These are phyloP conservation scores for Boehmeria nivea DNA, from an alignment of 306 rosid species.

Conservation along the genomic window DNA sequence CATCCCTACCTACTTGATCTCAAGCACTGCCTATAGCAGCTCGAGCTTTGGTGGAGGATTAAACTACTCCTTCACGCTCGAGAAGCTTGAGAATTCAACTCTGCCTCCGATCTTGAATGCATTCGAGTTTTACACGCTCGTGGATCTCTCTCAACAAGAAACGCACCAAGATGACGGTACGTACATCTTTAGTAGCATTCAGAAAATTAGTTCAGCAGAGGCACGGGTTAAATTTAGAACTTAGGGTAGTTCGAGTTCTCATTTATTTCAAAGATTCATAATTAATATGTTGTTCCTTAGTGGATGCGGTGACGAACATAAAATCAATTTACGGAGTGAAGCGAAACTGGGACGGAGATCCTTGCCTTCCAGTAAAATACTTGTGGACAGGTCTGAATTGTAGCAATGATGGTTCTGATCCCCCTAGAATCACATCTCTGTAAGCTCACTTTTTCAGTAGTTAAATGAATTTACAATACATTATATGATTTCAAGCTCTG, in stretches of 20 bases:
- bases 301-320: conserved; percentile 33
- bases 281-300: conserved; percentile 9
- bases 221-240: too few species aligned
- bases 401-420: conserved; percentile 12
- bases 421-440: conserved; percentile 11
- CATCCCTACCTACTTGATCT: too few species aligned
- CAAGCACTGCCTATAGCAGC: too few species aligned
- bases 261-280: neutral
- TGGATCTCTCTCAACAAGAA: conserved; percentile 9
- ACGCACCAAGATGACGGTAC: conserved; percentile 38
- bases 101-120: conserved; percentile 58
- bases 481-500: neutral
- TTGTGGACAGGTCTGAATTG: conserved; percentile 47
- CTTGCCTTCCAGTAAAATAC: conserved; percentile 33
- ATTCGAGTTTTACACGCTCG: conserved; percentile 33
- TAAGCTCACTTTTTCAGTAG: conserved; percentile 9
- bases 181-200: too few species aligned
- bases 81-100: conserved; percentile 14
- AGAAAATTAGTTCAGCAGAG: too few species aligned
- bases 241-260: too few species aligned
- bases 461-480: too few species aligned
- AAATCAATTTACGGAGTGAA: conserved; percentile 26
- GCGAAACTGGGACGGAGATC: conserved; percentile 54
- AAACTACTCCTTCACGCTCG: too few species aligned
- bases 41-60: neutral